phyloP scores from a whole-genome alignment of 2,329 filamentous ascomycete species.

The Cadophora sp. region DNA sequence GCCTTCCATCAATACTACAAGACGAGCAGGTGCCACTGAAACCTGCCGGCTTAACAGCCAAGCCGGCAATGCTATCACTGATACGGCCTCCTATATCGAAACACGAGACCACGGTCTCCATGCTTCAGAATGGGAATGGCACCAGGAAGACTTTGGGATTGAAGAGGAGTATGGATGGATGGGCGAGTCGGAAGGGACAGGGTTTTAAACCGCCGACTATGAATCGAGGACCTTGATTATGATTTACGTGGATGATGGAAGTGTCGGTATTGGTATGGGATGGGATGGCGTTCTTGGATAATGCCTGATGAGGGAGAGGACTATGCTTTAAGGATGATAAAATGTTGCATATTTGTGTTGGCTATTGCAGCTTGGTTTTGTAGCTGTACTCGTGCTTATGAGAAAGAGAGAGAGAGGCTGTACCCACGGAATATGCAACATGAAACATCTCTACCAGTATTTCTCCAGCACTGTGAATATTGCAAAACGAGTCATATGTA shows the following conservation, averaged over 20 bases:
- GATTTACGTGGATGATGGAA: not conserved
- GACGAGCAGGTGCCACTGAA: conserved; percentile 26
- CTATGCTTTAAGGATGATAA: not conserved
- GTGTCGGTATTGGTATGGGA: not conserved
- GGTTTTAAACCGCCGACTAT: conserved; percentile 42
- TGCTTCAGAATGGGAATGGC: conserved; percentile 27
- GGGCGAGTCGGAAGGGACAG: conserved; percentile 45
- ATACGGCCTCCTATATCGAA: conserved; percentile 38
- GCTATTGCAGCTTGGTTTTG: not conserved
- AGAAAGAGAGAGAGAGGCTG: not conserved
- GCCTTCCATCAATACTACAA: conserved; percentile 5
- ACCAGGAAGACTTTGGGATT: conserved; percentile 57
- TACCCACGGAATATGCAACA: too few species aligned
- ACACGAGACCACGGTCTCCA: conserved; percentile 39
- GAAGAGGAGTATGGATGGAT: conserved; percentile 55
- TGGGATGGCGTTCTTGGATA: conserved; percentile 8
- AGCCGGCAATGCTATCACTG: conserved; percentile 36
- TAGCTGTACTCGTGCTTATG: not conserved
- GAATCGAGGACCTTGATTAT: conserved; percentile 24
- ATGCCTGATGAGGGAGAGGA: not conserved
- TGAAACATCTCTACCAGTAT: too few species aligned
- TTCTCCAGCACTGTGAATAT: too few species aligned
- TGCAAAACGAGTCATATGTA: too few species aligned
- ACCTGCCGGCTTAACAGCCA: conserved; percentile 26
- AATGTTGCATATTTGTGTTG: not conserved